These are phyloP conservation scores for Geotrichum europaeum DNA, from an alignment of 1,139 yeast genomes.

Conservation along the genomic window DNA sequence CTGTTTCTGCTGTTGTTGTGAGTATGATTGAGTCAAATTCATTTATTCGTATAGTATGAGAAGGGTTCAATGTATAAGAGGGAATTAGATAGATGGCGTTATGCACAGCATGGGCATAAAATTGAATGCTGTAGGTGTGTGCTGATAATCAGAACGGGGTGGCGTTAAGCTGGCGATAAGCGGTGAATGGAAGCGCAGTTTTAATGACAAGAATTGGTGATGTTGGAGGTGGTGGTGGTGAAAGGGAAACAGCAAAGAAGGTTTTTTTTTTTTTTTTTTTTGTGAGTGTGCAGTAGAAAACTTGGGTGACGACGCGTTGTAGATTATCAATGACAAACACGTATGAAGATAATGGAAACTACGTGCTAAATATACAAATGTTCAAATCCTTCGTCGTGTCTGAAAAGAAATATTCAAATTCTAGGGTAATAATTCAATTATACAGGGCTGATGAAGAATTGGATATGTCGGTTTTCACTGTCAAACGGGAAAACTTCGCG, in stretches of 20 bases:
- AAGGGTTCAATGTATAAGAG: not conserved
- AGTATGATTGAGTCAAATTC: not conserved
- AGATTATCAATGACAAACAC: too few relatives aligned
- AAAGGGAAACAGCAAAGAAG: not conserved
- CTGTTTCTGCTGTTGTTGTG: conserved; percentile 30
- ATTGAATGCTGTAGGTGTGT: not conserved
- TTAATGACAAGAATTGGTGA: not conserved
- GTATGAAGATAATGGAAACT: too few relatives aligned
- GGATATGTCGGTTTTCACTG: too few relatives aligned
- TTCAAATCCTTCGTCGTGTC: too few relatives aligned
- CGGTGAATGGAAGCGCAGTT: not conserved
- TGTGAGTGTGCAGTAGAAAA: not conserved
- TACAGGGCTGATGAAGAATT: too few relatives aligned
- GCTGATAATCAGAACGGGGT: not conserved
- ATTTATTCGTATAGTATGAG: not conserved
- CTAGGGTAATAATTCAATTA: too few relatives aligned
- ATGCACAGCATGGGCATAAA: not conserved
- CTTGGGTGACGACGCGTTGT: too few relatives aligned
- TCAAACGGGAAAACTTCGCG: too few relatives aligned
- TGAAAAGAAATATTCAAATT: too few relatives aligned
- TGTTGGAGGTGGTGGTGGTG: not conserved
- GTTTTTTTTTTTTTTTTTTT: not conserved
- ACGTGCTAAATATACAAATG: too few relatives aligned
- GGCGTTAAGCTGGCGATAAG: not conserved
- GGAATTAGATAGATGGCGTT: not conserved